Conservation (phyloP, 1,284 basidiomycete species). For the Cystodermella granulosa region DNA sequence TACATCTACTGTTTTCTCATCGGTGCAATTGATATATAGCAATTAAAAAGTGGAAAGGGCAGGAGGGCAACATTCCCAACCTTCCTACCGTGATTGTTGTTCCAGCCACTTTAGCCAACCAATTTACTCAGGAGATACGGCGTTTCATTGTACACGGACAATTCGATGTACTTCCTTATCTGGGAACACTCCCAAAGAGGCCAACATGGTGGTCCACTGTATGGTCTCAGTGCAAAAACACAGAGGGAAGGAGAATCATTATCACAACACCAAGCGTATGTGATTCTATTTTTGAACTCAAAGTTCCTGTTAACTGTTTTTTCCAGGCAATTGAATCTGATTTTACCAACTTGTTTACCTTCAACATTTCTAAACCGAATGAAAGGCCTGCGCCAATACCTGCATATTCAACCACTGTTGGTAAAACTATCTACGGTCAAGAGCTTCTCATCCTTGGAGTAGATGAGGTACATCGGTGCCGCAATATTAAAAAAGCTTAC, state of each 20-base stretch:
- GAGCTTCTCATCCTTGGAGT: not conserved
- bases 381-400: not conserved
- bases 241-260: not conserved
- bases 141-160: not conserved
- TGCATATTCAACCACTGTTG: not conserved
- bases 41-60: not conserved
- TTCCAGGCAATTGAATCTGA: not conserved
- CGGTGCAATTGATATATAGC: not conserved
- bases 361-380: not conserved
- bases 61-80: not conserved
- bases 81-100: not conserved
- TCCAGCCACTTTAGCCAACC: not conserved
- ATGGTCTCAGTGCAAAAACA: not conserved
- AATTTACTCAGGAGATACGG: not conserved
- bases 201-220: not conserved
- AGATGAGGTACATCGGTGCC: not conserved
- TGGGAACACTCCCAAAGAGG: not conserved
- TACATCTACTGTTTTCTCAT: not conserved
- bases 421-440: not conserved
- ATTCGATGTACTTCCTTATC: not conserved
- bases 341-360: not conserved
- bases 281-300: not conserved
- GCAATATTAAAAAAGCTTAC: not conserved
- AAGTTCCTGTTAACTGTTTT: not conserved
- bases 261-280: not conserved